Evolutionary conservation across 345 rosid genomes (phyloP), one percentile per base, ranked within the genome.

Genomic region (Combretum micranthum): DNA sequence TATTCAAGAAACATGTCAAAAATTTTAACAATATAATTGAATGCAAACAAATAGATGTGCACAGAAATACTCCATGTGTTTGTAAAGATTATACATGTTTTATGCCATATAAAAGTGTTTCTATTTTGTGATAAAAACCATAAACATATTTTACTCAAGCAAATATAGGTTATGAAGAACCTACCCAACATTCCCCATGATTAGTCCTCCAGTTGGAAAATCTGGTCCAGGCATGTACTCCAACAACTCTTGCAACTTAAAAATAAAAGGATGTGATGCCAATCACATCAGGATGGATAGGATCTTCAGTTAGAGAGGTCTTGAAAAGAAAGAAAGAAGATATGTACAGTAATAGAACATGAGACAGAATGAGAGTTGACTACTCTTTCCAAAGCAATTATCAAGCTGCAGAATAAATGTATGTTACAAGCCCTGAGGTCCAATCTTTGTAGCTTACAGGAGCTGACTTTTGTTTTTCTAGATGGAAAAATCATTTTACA

Each of bases 201-300:
- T 84, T 61, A 89, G 55, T 74, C 98, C 98, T 60, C 98, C 98
- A 4, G 98, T 92, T 47, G 98, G 98, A 69, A 92, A 92, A 77
- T 92, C 98, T 20, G 98, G 98, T 43, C 94, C 98, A 63, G 98
- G 98, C 98, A 92, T 92, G 81, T 92, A 86, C 68, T 92, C 98
- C 77, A 88, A 70, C 72, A 92, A 68, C 69, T 92, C 98, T 87
- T 88, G 98, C 77, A 92, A 69, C 98, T 92, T 72, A 44, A 22
- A 67, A 52, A 66, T 63, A n/a, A 56, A 44, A 55, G 64, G 53
- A 57, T 47, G 21, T 25, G 22, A 11, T 15, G 13, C 39, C 48
- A 39, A 50, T 13, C 47, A 48, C 42, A n/a, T n/a, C n/a, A n/a
- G 9, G 10, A 32, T 9, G 9, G 52, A 10, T 22, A 45, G 43